Evolutionary conservation across 345 rosid species (phyloP).

Genomic region (Punica granatum): DNA sequence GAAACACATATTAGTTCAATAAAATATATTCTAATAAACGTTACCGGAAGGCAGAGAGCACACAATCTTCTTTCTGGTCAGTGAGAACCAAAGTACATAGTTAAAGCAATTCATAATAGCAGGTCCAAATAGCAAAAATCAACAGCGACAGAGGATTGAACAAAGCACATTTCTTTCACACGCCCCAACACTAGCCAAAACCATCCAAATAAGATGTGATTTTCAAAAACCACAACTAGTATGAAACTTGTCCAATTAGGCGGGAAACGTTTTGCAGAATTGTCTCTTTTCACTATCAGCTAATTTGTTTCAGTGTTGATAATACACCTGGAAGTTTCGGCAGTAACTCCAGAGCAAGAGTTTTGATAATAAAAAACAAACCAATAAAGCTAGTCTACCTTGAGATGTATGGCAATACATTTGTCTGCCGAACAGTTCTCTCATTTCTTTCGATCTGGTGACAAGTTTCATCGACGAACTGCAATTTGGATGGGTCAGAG

Average conservation of each 20-base stretch:
- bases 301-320: not conserved
- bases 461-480: slow-evolving; percentile 98
- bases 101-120: not conserved
- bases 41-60: not conserved
- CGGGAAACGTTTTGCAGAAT: not conserved
- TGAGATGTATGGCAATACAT: slow-evolving; percentile 85
- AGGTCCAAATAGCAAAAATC: too few relatives aligned
- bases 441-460: slow-evolving; percentile 89
- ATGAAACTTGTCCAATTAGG: not conserved
- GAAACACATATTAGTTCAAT: not conserved
- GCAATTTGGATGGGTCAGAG: slow-evolving; percentile 16
- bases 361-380: not conserved
- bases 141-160: too few relatives aligned
- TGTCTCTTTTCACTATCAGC: not conserved
- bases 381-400: slow-evolving; percentile 37
- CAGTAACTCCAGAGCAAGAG: not conserved
- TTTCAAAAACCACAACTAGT: not conserved
- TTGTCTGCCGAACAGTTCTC: slow-evolving; percentile 77
- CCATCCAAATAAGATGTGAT: not conserved
- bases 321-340: not conserved
- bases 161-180: too few relatives aligned
- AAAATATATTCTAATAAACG: not conserved
- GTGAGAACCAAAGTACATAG: not conserved
- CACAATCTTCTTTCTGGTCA: not conserved
- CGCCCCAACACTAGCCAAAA: not conserved